Evolutionary conservation across 352 stramenopile species (phyloP).

Genomic region (Pythium myriotylum): DNA sequence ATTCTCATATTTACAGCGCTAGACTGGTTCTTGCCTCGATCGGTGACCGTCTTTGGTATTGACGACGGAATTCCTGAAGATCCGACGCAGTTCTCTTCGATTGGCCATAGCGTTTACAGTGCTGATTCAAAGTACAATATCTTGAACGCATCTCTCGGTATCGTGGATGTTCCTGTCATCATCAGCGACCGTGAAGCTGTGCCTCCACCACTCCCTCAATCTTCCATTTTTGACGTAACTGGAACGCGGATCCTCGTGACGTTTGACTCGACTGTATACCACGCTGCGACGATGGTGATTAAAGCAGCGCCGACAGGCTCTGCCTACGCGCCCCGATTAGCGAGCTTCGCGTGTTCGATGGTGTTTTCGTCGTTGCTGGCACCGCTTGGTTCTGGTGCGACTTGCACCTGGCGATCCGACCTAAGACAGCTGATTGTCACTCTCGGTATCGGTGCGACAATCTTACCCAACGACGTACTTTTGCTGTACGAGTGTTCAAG

Average conservation of each 20-base stretch:
- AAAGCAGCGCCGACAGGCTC: constrained; percentile 10
- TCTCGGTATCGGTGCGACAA: constrained; percentile 44
- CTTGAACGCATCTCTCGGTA: constrained; percentile 49
- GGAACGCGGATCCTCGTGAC: constrained; percentile 54
- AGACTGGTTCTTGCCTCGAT: constrained; percentile 49
- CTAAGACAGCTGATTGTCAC: constrained; percentile 52
- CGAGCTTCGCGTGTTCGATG: constrained; percentile 49
- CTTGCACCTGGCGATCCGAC: constrained; percentile 58
- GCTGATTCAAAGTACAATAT: constrained; percentile 64
- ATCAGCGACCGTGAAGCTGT: constrained; percentile 68
- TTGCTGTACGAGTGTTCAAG: constrained; percentile 51
- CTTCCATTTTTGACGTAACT: constrained; percentile 52
- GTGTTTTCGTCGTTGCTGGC: constrained; percentile 51
- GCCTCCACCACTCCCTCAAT: constrained; percentile 50
- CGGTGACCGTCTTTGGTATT: constrained; percentile 61
- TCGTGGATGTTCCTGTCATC: constrained; percentile 49
- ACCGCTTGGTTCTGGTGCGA: constrained; percentile 37
- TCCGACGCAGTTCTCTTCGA: constrained; percentile 56
- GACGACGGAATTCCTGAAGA: constrained; percentile 64
- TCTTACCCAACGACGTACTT: constrained; percentile 45
- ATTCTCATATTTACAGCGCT: constrained; percentile 63
- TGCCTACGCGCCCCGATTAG: constrained; percentile 26
- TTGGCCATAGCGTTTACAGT: constrained; percentile 48
- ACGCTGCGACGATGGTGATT: constrained; percentile 63
- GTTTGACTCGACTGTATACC: constrained; percentile 73